These are phyloP conservation scores for Fusarium sterilihyphosum DNA, from an alignment of 2,329 filamentous ascomycete species.

Conservation along the genomic window DNA sequence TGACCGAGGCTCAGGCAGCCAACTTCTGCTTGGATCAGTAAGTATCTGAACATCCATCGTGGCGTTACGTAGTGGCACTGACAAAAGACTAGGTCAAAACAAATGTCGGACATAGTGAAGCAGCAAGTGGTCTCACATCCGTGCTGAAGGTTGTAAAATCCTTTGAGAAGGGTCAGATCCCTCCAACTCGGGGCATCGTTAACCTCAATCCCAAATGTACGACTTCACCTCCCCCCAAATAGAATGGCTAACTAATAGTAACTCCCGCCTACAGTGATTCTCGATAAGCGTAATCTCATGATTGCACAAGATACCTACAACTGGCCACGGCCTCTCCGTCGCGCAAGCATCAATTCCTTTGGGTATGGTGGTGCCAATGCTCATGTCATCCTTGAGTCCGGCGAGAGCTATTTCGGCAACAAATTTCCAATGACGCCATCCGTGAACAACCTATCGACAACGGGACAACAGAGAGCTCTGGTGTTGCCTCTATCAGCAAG, in stretches of 20 bases:
- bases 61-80: accelerated
- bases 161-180: background rate
- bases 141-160: background rate
- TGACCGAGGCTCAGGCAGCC: background rate
- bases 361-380: background rate
- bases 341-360: background rate
- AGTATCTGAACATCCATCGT: accelerated
- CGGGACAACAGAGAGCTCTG: accelerated
- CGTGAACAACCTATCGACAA: accelerated
- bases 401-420: background rate
- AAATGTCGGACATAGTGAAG: background rate
- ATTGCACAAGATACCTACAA: background rate
- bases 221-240: accelerated
- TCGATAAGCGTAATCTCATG: background rate
- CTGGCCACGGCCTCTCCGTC: background rate
- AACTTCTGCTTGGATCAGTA: background rate
- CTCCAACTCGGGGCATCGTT: background rate
- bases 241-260: accelerated
- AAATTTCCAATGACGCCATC: accelerated
- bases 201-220: background rate
- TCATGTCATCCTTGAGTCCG: background rate
- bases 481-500: background rate
- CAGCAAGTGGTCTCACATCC: background rate
- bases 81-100: background rate
- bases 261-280: background rate